Evolutionary conservation across 495 filamentous ascomycete species (phyloP), one percentile per base, ranked within the genome.

Genomic region (Hypoxylon lienhwacheense): DNA sequence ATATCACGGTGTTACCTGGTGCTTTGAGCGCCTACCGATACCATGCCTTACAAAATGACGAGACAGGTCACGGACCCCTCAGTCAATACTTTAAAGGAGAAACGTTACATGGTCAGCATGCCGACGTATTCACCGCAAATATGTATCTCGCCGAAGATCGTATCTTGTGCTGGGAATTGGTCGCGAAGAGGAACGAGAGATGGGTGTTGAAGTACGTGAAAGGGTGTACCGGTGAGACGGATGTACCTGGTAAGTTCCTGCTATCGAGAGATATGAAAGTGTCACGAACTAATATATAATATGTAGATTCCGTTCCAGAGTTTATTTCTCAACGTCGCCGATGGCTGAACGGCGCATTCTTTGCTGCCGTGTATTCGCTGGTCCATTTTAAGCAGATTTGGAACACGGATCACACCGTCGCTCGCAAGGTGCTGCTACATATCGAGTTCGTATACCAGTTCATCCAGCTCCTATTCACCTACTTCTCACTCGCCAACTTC

Each of bases 31-130:
- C 95, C 5, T 99, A 99, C 65, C 83, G 95, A 21, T 99, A 93
- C 68, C 95, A 97, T 59, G 95, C 95, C 5, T 74, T 99, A 46
- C 95, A 97, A 71, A 99, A 99, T 59, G 93, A 97, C 66, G 85
- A 91, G 61, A 95, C 88, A 14, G 95, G 93, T 7, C 89, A 97
- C 66, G 95, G 95, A 0, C 95, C 95, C 0, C 69, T 99, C 35
- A 96, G 90, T 65, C 93, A 99, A 71, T 99, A 99, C 70, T 99
- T 99, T 82, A 97, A 97, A 73, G 95, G 95, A 53, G 95, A 99
- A 73, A 97, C 91, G 1, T 68, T 99, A 46, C 92, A 96, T 66
- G 95, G 95, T 7, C 89, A 96, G 61, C 90, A 97, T 66, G 93
- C 95, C 3, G 95, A 97, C 66, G 91, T 99, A 5, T 99, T 99